Conservation (phyloP, 2,329 filamentous ascomycete species). For the Ilyonectria mors-panacis region DNA sequence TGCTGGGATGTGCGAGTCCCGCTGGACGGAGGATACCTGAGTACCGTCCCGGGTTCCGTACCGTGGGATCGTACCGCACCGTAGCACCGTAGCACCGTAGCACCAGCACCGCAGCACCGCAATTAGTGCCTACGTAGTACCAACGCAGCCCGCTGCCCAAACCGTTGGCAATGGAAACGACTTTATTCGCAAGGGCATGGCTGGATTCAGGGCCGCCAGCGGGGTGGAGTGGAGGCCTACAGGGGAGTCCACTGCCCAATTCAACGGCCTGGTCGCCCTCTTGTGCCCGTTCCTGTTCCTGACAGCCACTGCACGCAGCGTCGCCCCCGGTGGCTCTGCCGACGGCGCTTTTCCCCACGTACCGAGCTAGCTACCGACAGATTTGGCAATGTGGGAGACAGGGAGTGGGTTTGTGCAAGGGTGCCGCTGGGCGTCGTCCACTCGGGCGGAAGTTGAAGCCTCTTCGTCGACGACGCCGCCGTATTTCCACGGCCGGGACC, state of each 20-base stretch:
- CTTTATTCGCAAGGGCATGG: constrained; percentile 35
- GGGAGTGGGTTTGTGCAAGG: constrained; percentile 40
- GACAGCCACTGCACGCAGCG: constrained; percentile 13
- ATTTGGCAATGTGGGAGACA: constrained; percentile 46
- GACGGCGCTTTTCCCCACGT: constrained; percentile 32
- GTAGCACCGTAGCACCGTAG: background rate
- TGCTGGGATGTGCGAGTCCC: background rate
- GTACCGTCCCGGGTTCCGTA: background rate
- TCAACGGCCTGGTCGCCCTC: background rate
- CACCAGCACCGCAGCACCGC: background rate
- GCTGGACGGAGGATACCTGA: background rate
- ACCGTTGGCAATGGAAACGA: constrained; percentile 33
- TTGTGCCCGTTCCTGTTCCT: constrained; percentile 26
- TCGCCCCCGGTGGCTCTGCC: constrained; percentile 28
- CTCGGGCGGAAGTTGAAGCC: background rate
- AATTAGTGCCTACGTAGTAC: background rate
- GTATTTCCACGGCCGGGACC: background rate
- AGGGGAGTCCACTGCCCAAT: background rate
- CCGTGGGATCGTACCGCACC: background rate
- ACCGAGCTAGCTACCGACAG: constrained; percentile 39
- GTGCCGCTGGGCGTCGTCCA: constrained; percentile 9
- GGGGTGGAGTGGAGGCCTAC: constrained; percentile 1
- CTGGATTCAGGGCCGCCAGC: background rate
- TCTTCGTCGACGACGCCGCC: background rate
- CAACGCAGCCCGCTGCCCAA: background rate